Percentiles rank a stretch among this genome's conserved stretches.
Conservation (phyloP, 2,329 filamentous ascomycete genomes). For the Arthroderma sp. region DNA sequence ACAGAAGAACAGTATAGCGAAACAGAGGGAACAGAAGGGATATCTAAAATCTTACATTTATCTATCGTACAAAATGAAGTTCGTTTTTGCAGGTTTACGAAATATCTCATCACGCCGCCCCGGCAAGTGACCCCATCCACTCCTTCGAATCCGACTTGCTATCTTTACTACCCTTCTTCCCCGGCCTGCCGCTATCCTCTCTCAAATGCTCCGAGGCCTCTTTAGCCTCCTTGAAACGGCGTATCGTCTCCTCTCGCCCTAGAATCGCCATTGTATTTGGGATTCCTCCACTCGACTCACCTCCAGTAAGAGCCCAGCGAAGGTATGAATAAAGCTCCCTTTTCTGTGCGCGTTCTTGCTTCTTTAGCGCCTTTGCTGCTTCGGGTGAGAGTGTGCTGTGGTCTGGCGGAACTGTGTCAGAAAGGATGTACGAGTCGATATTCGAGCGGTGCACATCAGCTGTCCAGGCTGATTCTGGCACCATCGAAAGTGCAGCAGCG, state of each 20-base stretch:
- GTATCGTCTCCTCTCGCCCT: constrained; percentile 38
- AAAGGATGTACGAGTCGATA: constrained; percentile 20
- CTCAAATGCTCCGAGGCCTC: constrained; percentile 16
- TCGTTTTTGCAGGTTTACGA: too few species aligned
- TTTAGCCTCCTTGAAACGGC: constrained; percentile 31
- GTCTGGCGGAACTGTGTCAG: constrained; percentile 13
- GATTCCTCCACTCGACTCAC: constrained; percentile 40
- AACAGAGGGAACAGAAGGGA: too few species aligned
- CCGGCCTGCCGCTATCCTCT: constrained; percentile 11
- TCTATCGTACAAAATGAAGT: too few species aligned
- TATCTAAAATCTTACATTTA: too few species aligned
- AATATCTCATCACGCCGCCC: constrained; percentile 1
- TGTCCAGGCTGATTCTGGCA: constrained; percentile 29
- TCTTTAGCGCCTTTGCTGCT: constrained; percentile 24
- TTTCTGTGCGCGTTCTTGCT: constrained; percentile 23
- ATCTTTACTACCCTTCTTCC: background rate
- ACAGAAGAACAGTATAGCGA: too few species aligned
- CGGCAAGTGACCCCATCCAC: constrained; percentile 10
- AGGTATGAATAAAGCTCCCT: constrained; percentile 42
- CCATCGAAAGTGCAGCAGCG: constrained; percentile 29
- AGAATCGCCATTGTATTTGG: constrained; percentile 42
- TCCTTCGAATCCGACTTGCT: background rate
- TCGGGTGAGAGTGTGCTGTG: constrained; percentile 17
- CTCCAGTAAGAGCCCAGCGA: constrained; percentile 42
- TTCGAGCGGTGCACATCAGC: constrained; percentile 27